phyloP scores from a whole-genome alignment of 1,139 yeast genomes.

The Pichia cactophila region DNA sequence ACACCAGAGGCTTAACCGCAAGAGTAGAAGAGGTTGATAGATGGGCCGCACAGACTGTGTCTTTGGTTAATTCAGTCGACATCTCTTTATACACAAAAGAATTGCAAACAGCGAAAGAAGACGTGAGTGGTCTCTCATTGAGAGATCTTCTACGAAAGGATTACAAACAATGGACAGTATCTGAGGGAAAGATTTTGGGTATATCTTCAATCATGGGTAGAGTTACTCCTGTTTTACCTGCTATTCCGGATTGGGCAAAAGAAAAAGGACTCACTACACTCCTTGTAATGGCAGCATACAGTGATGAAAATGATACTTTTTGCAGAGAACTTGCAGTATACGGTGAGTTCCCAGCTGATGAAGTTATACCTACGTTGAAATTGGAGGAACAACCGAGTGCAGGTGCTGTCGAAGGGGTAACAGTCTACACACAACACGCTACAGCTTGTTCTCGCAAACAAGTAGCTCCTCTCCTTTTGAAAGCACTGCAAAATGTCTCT shows the following conservation, averaged over 20 bases:
- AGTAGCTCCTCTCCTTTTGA: neutral
- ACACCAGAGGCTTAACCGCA: conserved; percentile 56
- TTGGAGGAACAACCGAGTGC: neutral
- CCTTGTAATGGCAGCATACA: neutral
- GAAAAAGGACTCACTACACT: neutral
- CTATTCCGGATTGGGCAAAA: neutral
- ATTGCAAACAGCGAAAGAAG: conserved; percentile 42
- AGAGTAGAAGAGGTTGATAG: conserved; percentile 45
- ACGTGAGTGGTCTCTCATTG: conserved; percentile 51
- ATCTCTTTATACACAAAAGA: neutral
- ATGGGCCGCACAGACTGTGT: neutral
- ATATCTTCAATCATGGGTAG: conserved; percentile 35
- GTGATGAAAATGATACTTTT: neutral
- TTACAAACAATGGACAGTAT: conserved; percentile 63
- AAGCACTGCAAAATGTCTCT: neutral
- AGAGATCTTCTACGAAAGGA: conserved; percentile 69
- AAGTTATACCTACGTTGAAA: neutral
- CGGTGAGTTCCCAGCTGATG: neutral
- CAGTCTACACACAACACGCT: neutral
- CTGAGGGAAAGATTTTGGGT: conserved; percentile 41
- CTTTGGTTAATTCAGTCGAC: neutral
- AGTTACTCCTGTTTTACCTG: conserved; percentile 5
- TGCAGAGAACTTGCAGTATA: neutral
- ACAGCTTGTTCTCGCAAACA: neutral
- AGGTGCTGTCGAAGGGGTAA: neutral